phyloP scores from a whole-genome alignment of 75 land plant species.

The Cupressus sempervirens region DNA sequence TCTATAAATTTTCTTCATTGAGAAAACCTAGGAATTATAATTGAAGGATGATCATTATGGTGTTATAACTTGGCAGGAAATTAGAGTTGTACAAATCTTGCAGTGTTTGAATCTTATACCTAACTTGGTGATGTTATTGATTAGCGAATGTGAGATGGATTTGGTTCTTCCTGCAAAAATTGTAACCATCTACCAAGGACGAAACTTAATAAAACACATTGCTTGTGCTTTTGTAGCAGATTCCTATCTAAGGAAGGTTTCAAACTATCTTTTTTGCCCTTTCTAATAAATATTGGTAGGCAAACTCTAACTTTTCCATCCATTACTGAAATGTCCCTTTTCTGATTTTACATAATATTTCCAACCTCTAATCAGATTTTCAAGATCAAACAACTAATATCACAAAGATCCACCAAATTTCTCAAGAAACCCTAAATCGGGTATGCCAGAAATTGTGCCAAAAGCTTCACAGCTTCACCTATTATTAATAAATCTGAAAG shows the following conservation, averaged over 20 bases:
- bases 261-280: conserved; percentile 27
- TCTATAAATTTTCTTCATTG: too few species aligned
- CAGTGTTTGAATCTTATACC: background rate
- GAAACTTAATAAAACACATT: conserved; percentile 22
- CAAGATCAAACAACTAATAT: too few species aligned
- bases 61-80: background rate
- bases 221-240: conserved; percentile 36
- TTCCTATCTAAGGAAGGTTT: conserved; percentile 34
- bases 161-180: conserved; percentile 19
- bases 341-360: too few species aligned
- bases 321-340: too few species aligned
- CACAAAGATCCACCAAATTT: too few species aligned
- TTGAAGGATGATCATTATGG: background rate
- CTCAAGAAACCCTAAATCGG: too few species aligned
- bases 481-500: too few species aligned
- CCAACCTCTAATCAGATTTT: too few species aligned
- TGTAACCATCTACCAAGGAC: conserved; percentile 29
- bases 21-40: background rate
- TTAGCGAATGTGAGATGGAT: conserved; percentile 12
- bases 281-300: conserved; percentile 22
- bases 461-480: too few species aligned
- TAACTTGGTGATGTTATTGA: conserved; percentile 23
- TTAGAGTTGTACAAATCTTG: background rate
- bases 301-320: background rate
- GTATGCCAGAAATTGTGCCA: too few species aligned